phyloP scores from a whole-genome alignment of 441 rosid species.

The Breynia disticha region DNA sequence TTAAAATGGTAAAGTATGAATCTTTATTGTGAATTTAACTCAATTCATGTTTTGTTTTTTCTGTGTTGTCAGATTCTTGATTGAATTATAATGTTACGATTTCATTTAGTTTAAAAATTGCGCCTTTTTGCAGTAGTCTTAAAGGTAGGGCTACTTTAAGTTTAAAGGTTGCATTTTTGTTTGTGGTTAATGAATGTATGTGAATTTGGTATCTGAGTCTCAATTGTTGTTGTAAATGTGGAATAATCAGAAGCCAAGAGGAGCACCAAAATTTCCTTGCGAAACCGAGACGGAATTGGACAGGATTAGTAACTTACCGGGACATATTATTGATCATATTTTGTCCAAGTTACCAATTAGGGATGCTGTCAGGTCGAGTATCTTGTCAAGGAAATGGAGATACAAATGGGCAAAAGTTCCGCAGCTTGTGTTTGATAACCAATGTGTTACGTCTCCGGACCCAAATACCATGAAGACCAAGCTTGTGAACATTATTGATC shows the following conservation, averaged over 20 bases:
- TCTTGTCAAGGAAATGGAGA: slow-evolving; percentile 54
- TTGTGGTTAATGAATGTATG: slow-evolving; percentile 1
- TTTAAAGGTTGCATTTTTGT: not conserved
- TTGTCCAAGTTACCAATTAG: slow-evolving; percentile 45
- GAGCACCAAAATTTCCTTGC: slow-evolving; percentile 39
- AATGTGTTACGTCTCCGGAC: slow-evolving; percentile 46
- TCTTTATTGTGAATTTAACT: too few relatives aligned
- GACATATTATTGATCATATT: slow-evolving; percentile 47
- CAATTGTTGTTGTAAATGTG: slow-evolving; percentile 7
- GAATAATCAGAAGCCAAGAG: slow-evolving; percentile 46
- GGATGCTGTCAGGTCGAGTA: slow-evolving; percentile 63
- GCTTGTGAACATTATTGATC: slow-evolving; percentile 48
- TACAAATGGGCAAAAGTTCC: slow-evolving; percentile 56
- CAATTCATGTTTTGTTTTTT: too few relatives aligned
- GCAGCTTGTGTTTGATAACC: slow-evolving; percentile 46
- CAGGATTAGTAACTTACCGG: slow-evolving; percentile 48
- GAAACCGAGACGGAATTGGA: slow-evolving; percentile 35
- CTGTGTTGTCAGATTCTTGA: too few relatives aligned
- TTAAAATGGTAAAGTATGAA: too few relatives aligned
- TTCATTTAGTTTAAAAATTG: too few relatives aligned
- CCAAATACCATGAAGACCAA: slow-evolving; percentile 38
- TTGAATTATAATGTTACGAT: too few relatives aligned
- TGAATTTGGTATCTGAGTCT: not conserved
- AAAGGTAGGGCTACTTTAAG: not conserved
- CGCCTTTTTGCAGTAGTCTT: not conserved